These are phyloP conservation scores for Paxillus rubicundulus DNA, from an alignment of 768 basidiomycete species.

Conservation along the genomic window DNA sequence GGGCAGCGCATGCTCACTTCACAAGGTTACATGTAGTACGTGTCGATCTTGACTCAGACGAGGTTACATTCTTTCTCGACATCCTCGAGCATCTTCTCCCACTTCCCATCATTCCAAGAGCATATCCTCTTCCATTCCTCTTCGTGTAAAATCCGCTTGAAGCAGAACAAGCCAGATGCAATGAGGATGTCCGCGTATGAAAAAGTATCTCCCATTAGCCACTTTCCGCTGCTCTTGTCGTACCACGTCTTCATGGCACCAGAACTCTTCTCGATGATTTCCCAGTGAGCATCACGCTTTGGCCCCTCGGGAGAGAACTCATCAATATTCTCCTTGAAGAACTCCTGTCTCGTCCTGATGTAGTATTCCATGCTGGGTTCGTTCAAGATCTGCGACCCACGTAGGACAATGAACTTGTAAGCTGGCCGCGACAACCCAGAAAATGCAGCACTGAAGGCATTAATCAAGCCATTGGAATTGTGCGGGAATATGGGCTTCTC, in stretches of 20 bases:
- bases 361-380: slow-evolving; percentile 39
- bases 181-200: slow-evolving; percentile 33
- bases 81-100: slow-evolving; percentile 22
- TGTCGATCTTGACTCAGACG: not conserved
- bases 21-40: too few species aligned
- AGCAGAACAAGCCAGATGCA: slow-evolving; percentile 12
- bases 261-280: slow-evolving; percentile 13
- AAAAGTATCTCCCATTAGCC: slow-evolving; percentile 30
- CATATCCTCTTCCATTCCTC: slow-evolving; percentile 29
- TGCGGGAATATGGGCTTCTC: slow-evolving; percentile 29
- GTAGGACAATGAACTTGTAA: slow-evolving; percentile 18
- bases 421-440: not conserved
- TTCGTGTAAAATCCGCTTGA: slow-evolving; percentile 16
- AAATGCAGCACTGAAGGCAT: slow-evolving; percentile 14
- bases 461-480: slow-evolving; percentile 21
- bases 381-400: slow-evolving; percentile 29
- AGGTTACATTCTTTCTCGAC: slow-evolving; percentile 27
- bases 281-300: slow-evolving; percentile 29
- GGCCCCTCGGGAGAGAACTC: slow-evolving; percentile 38
- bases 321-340: slow-evolving; percentile 37
- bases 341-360: slow-evolving; percentile 31
- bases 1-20: too few species aligned
- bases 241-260: slow-evolving; percentile 17
- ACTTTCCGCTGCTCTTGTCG: slow-evolving; percentile 24
- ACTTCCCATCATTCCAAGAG: slow-evolving; percentile 26